Conservation (phyloP, 1,284 basidiomycete genomes). For the Naganishia sp. region DNA sequence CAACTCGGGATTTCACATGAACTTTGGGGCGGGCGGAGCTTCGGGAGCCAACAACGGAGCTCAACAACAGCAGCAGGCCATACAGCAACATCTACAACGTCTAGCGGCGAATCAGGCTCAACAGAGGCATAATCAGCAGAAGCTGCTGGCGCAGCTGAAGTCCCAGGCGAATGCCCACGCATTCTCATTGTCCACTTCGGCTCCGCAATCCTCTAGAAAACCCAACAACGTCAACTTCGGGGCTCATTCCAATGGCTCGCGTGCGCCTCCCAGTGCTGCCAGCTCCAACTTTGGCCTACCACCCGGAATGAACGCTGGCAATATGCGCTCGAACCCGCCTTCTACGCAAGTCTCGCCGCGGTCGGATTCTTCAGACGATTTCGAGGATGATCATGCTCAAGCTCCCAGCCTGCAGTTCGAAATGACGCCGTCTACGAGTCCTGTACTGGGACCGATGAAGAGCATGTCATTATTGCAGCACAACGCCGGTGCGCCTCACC, state of each 20-base stretch:
- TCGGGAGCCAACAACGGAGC: slow-evolving; percentile 9
- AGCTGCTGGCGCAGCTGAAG: slow-evolving; percentile 31
- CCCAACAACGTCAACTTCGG: slow-evolving; percentile 40
- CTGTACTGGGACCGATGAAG: slow-evolving; percentile 78
- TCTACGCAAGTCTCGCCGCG: slow-evolving; percentile 50
- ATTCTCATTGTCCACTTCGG: slow-evolving; percentile 21
- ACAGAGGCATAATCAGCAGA: slow-evolving; percentile 34
- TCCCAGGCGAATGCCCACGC: slow-evolving; percentile 29
- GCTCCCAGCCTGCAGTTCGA: slow-evolving; percentile 36
- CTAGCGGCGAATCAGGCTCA: slow-evolving; percentile 35
- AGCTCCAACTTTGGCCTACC: slow-evolving; percentile 12
- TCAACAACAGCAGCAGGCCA: slow-evolving; percentile 35
- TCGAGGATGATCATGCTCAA: slow-evolving; percentile 44
- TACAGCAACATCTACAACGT: slow-evolving; percentile 36
- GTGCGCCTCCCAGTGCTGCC: slow-evolving; percentile 8
- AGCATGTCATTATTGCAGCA: slow-evolving; percentile 54
- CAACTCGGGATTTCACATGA: slow-evolving; percentile 11
- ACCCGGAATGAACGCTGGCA: not conserved
- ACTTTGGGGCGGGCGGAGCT: not conserved
- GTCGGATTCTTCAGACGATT: slow-evolving; percentile 51
- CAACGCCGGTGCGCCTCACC: slow-evolving; percentile 19
- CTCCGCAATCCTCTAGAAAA: slow-evolving; percentile 18
- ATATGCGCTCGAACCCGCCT: slow-evolving; percentile 34
- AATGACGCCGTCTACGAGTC: slow-evolving; percentile 63
- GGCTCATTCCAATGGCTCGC: not conserved